Percentiles rank a stretch among this genome's conserved stretches.
These are phyloP conservation scores for Calonectria naviculata DNA, from an alignment of 2,329 filamentous ascomycete genomes.

Conservation along the genomic window DNA sequence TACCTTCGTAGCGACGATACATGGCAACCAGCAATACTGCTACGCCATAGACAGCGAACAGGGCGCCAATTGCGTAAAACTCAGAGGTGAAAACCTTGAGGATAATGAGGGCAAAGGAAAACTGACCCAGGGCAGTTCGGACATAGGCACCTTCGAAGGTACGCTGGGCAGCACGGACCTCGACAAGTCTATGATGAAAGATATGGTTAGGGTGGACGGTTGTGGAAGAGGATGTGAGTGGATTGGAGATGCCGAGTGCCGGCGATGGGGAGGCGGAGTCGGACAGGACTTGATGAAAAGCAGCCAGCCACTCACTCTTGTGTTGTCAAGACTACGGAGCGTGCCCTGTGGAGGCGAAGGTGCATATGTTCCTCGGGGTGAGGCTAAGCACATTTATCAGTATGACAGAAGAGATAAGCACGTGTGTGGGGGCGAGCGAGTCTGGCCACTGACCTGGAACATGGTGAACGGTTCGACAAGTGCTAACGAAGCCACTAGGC, in stretches of 20 bases:
- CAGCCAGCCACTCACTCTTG: slow-evolving; percentile 69
- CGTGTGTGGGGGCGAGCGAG: slow-evolving; percentile 2
- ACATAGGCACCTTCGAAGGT: slow-evolving; percentile 99
- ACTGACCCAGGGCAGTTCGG: slow-evolving; percentile 92
- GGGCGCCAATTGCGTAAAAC: slow-evolving; percentile 96
- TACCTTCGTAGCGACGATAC: slow-evolving; percentile 90
- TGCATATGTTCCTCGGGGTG: slow-evolving; percentile 80
- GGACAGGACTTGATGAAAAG: neutral
- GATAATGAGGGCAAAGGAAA: slow-evolving; percentile 93
- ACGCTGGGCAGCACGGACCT: slow-evolving; percentile 92
- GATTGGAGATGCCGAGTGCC: neutral
- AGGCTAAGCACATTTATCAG: slow-evolving; percentile 53
- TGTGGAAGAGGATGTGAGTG: neutral
- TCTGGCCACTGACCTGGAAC: slow-evolving; percentile 39
- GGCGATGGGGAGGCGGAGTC: neutral
- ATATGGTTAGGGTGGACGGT: neutral
- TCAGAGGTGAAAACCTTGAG: slow-evolving; percentile 93
- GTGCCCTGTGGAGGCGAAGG: slow-evolving; percentile 84
- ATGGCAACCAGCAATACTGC: slow-evolving; percentile 85
- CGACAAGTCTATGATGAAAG: slow-evolving; percentile 72
- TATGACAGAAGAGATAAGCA: neutral
- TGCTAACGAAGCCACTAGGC: slow-evolving; percentile 14
- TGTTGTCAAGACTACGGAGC: slow-evolving; percentile 83
- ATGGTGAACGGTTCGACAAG: slow-evolving; percentile 21
- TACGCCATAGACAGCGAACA: slow-evolving; percentile 92